A percentile compares a stretch with the other conserved stretches of the same genome.
Conservation (phyloP, 1,139 yeast genomes). For the Taphrina pruni region DNA sequence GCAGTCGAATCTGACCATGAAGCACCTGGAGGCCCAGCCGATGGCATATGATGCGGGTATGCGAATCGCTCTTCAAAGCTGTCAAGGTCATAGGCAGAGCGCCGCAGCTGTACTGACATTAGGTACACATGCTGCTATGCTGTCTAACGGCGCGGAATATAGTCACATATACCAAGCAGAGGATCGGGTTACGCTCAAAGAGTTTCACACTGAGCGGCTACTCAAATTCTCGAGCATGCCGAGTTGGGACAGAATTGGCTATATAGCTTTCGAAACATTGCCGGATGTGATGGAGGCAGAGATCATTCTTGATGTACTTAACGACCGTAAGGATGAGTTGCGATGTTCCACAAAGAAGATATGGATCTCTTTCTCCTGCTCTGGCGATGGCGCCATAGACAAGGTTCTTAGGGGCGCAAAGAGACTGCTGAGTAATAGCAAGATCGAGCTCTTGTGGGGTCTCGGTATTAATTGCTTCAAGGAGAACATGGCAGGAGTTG, state of each 20-base stretch:
- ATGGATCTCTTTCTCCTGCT: constrained; percentile 35
- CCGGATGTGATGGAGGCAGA: constrained; percentile 32
- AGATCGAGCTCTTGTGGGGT: constrained; percentile 18
- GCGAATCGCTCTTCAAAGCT: constrained; percentile 16
- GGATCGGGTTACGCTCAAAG: constrained; percentile 7
- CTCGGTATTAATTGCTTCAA: constrained; percentile 38
- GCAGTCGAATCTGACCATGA: constrained; percentile 30
- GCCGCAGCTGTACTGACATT: constrained; percentile 27
- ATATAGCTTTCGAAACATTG: constrained; percentile 37
- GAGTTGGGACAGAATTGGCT: constrained; percentile 8
- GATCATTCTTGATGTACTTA: constrained; percentile 29
- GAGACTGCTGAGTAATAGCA: not conserved
- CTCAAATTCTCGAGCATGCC: constrained; percentile 11
- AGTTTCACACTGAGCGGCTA: constrained; percentile 23
- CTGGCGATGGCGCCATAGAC: constrained; percentile 29
- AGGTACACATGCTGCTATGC: constrained; percentile 40
- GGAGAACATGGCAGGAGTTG: constrained; percentile 25
- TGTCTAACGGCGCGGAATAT: constrained; percentile 35
- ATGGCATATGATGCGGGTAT: constrained; percentile 32
- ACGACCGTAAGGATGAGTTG: not conserved
- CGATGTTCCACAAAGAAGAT: constrained; percentile 1
- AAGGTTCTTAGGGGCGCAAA: constrained; percentile 10
- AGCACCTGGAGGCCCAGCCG: constrained; percentile 7
- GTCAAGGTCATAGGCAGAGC: not conserved
- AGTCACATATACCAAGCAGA: not conserved